Evolutionary conservation across 208 protist genomes (phyloP), one percentile per base, ranked within the genome.

Genomic region (Leishmania mexicana): DNA sequence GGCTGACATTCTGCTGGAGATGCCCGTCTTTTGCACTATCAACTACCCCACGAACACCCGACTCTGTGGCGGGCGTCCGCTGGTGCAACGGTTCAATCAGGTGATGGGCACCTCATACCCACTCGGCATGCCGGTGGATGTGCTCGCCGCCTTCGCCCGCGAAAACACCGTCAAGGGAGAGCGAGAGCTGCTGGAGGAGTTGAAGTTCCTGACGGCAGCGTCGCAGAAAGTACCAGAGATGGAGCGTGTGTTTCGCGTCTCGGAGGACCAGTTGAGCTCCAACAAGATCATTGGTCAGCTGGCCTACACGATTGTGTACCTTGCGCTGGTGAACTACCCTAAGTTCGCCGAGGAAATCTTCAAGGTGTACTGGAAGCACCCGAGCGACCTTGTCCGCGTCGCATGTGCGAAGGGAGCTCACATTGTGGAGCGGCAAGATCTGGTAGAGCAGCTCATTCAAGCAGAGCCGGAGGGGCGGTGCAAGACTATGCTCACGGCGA

Each of bases 81-180:
- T 98, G 15, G 90, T 97, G 71, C 90, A 96, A 78, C 92, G 96
- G n/a, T 98, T 96, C 78, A 98, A 98, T 76, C 78, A 90, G 65
- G 89, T 97, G 31, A 95, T 98, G 88, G 90, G 92, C 5, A 97
- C 96, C 0, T 90, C 92, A 62, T 98, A 96, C 81, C 96, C 97
- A 15, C 79, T 95, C 17, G 87, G 96, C 85, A 95, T 92, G 45
- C 97, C 97, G 21, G 90, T 98, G 28, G 97, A 98, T 87, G 96
- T 98, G 7, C 88, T 98, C 35, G 92, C 87, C 67, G 85, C 94
- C 31, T 92, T 98, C 49, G 90, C 91, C 11, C 83, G 88, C 53
- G 90, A 97, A 75, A 84, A 76, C 60, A 88, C 84, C 4, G 78
- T 95, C n/a, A 97, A 97, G 71, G 83, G 88, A 11, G 85, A 86